phyloP scores from a whole-genome alignment of 139 green algal species.

The Yamagishiella unicocca region DNA sequence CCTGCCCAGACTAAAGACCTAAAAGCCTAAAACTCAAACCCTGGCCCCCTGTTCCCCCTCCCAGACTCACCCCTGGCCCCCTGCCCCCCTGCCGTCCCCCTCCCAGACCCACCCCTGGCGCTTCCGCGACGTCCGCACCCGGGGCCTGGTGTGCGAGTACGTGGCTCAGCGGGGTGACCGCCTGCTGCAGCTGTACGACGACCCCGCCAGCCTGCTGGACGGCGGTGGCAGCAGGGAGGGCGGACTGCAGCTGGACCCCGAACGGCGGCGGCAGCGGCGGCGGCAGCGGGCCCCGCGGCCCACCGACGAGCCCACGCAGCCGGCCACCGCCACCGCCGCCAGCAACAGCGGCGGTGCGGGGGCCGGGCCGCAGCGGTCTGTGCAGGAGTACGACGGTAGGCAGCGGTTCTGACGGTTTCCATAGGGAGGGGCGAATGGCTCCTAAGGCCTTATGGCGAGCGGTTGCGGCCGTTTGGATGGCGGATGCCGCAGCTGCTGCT shows the following conservation, averaged over 20 bases:
- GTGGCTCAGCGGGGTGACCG: constrained; percentile 1
- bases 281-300: not conserved
- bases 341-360: not conserved
- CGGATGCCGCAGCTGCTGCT: too few species aligned
- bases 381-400: not conserved
- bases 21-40: too few species aligned
- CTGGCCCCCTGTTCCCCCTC: not conserved
- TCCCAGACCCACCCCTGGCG: constrained; percentile 28
- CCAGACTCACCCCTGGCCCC: too few species aligned
- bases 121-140: not conserved
- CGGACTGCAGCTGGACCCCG: too few species aligned
- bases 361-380: not conserved
- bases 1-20: too few species aligned
- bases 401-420: too few species aligned
- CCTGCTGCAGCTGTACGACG: constrained; percentile 20
- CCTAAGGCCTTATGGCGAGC: too few species aligned
- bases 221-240: not conserved
- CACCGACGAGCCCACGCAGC: too few species aligned
- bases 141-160: constrained; percentile 3
- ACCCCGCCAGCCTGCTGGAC: not conserved
- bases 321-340: not conserved
- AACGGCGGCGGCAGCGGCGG: not conserved
- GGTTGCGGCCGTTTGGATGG: too few species aligned
- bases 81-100: not conserved
- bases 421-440: too few species aligned